These are phyloP conservation scores for Magnolia officinalis DNA, from an alignment of 164 flowering plant species.

Conservation along the genomic window DNA sequence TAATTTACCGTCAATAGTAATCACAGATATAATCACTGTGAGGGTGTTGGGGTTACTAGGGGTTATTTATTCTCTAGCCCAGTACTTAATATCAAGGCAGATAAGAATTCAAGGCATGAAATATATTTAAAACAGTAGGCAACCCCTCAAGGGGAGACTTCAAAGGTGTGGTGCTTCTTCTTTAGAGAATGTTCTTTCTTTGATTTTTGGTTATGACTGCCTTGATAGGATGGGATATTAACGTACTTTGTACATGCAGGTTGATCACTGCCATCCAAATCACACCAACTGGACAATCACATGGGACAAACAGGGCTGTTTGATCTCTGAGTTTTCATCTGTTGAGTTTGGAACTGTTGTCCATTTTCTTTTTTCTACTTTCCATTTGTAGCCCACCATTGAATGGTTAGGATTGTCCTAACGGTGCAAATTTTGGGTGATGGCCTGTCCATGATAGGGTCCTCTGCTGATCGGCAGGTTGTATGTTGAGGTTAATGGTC, in stretches of 20 bases:
- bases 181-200: background rate
- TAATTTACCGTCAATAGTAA: constrained; percentile 71
- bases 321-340: background rate
- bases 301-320: background rate
- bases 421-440: background rate
- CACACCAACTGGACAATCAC: background rate
- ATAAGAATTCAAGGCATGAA: constrained; percentile 81
- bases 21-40: constrained; percentile 75
- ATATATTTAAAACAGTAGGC: constrained; percentile 41
- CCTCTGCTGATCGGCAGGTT: background rate
- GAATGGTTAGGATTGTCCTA: background rate
- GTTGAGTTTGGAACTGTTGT: background rate
- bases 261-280: background rate
- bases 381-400: background rate
- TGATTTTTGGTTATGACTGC: background rate
- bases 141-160: background rate
- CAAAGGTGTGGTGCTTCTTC: background rate
- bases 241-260: background rate
- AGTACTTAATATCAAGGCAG: constrained; percentile 89
- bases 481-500: background rate
- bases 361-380: background rate
- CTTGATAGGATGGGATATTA: background rate
- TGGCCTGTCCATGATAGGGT: background rate
- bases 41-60: constrained; percentile 86
- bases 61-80: constrained; percentile 78